Percentiles rank a stretch among this genome's conserved stretches.
Conservation (phyloP, 2,329 filamentous ascomycete genomes). For the Pyrenophora teres region DNA sequence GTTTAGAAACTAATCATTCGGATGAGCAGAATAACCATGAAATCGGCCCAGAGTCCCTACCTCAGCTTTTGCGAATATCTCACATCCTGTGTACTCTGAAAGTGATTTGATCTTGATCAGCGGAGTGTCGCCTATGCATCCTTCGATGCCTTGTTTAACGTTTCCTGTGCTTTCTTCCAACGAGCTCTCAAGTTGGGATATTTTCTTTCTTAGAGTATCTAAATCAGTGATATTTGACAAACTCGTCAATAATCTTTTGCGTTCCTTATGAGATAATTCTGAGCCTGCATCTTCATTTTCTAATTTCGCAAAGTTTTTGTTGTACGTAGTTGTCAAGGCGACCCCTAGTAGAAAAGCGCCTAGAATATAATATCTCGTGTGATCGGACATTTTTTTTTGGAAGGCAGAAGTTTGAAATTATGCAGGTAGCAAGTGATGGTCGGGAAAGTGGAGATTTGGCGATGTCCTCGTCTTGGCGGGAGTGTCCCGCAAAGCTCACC, state of each 20-base stretch:
- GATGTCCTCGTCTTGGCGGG: slow-evolving; percentile 34
- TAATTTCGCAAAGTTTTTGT: slow-evolving; percentile 26
- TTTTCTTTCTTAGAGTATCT: slow-evolving; percentile 30
- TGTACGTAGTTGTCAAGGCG: slow-evolving; percentile 60
- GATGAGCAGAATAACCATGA: slow-evolving; percentile 4
- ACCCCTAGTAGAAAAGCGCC: slow-evolving; percentile 79
- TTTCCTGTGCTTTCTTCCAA: slow-evolving; percentile 24
- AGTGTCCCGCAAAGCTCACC: slow-evolving; percentile 29
- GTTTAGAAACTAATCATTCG: slow-evolving; percentile 71
- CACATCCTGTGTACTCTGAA: slow-evolving; percentile 83
- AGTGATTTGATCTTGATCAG: slow-evolving; percentile 84
- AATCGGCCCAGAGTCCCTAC: slow-evolving; percentile 39
- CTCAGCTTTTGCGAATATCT: slow-evolving; percentile 91
- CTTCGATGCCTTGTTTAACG: slow-evolving; percentile 81
- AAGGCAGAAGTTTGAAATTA: background rate
- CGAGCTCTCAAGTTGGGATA: slow-evolving; percentile 24
- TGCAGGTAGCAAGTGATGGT: slow-evolving; percentile 9
- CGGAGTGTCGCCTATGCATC: slow-evolving; percentile 91
- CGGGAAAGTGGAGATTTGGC: slow-evolving; percentile 28
- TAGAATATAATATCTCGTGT: slow-evolving; percentile 63
- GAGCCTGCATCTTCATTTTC: slow-evolving; percentile 15
- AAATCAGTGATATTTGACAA: slow-evolving; percentile 33
- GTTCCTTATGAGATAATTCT: slow-evolving; percentile 26
- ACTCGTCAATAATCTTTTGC: slow-evolving; percentile 24
- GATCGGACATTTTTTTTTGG: slow-evolving; percentile 45